These are phyloP conservation scores for Talaromyces sp. DNA, from an alignment of 2,329 filamentous ascomycete genomes.

Conservation along the genomic window DNA sequence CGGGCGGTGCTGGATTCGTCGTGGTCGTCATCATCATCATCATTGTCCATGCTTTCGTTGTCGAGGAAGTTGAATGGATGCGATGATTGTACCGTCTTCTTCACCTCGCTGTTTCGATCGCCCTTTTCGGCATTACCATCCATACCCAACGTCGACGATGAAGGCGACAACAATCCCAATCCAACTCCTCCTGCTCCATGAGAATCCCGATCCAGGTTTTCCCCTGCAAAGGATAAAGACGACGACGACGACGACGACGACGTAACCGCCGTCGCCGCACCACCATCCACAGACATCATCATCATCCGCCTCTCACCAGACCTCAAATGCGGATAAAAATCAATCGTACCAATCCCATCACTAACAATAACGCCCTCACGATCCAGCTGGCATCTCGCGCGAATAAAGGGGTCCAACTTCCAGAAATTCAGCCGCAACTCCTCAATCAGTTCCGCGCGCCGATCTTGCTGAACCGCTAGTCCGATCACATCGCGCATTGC, in stretches of 20 bases:
- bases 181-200: neutral
- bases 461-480: slow-evolving; percentile 46
- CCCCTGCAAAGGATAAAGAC: neutral
- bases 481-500: slow-evolving; percentile 41
- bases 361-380: slow-evolving; percentile 61
- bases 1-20: slow-evolving; percentile 3
- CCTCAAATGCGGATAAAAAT: slow-evolving; percentile 57
- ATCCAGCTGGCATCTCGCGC: slow-evolving; percentile 76
- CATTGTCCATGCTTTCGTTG: slow-evolving; percentile 1
- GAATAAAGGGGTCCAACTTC: slow-evolving; percentile 77
- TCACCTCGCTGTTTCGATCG: neutral
- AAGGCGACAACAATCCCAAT: slow-evolving; percentile 1
- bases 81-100: neutral
- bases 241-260: neutral
- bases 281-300: neutral
- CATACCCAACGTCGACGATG: neutral
- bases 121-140: neutral
- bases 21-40: neutral
- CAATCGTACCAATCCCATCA: slow-evolving; percentile 57
- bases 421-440: slow-evolving; percentile 73
- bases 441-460: slow-evolving; percentile 58
- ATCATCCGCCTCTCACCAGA: neutral
- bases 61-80: neutral
- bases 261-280: neutral
- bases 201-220: neutral